phyloP scores from a whole-genome alignment of 805 yeast genomes.

The Kodamaea neixiangensis region DNA sequence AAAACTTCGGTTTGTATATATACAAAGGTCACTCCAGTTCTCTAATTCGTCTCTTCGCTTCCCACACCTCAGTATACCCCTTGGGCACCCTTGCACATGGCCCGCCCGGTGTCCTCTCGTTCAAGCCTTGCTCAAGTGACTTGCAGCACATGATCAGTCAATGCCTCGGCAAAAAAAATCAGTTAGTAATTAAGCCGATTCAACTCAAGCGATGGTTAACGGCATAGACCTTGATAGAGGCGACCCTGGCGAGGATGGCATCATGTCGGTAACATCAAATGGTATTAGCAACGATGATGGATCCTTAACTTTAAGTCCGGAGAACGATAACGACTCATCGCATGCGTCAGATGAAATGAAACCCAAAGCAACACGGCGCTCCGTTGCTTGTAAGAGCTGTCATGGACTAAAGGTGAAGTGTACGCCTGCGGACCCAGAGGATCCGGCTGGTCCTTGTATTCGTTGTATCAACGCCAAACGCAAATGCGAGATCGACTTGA shows the following conservation, averaged over 20 bases:
- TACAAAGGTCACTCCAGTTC: no score
- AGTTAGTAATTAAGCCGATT: neutral
- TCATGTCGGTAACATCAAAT: neutral
- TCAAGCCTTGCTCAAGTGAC: no score
- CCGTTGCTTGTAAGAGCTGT: conserved; percentile 72
- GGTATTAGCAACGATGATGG: neutral
- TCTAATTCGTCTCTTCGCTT: no score
- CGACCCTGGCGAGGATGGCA: neutral
- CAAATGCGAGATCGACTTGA: conserved; percentile 66
- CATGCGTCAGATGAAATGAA: conserved; percentile 1
- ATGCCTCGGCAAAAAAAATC: neutral
- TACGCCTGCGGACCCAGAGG: conserved; percentile 62
- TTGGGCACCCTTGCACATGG: no score
- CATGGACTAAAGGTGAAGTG: conserved; percentile 84
- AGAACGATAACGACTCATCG: neutral
- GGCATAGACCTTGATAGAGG: neutral
- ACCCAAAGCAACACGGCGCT: conserved; percentile 30
- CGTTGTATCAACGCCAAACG: conserved; percentile 68
- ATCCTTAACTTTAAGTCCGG: neutral
- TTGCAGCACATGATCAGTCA: neutral
- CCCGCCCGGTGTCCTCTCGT: no score
- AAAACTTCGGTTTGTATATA: no score
- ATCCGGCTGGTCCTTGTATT: conserved; percentile 66
- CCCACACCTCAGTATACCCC: no score
- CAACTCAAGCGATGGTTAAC: neutral